Evolutionary conservation across 176 grass and related monocot genomes (phyloP), one percentile per base, ranked within the genome.

Genomic region (Aegilops umbellulata): DNA sequence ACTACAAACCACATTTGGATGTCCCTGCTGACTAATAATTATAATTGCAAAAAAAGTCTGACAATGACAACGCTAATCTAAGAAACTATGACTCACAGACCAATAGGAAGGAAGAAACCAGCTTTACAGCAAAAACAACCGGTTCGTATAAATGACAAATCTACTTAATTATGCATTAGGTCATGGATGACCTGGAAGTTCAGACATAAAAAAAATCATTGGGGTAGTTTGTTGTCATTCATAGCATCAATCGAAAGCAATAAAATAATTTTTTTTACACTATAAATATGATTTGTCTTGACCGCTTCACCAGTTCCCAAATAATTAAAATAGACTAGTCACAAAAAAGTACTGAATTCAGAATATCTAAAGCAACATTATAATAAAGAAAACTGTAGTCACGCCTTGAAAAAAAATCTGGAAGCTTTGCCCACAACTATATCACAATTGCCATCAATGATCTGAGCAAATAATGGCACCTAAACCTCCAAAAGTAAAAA

Each of bases 141-240:
- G 7, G 41, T 57, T 79, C 57, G 10, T 65, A 38, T 55, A 32
- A 38, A 26, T 73, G 71, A 42, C 24, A 60, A 22, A 60, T 46
- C 47, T 61, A 86, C 49, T 82, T 51, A 81, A 55, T 61, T 86
- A 69, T 60, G 63, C 35, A 77, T 81, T 4, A 69, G 27, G 78
- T 53, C 35, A 85, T 75, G 60, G 77, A 85, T 81, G 63, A 86
- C 25, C 46, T 78, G 17, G 23, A 68, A 77, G 36, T 44, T 65
- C 32, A 23, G 80, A 60, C 5, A 38, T 36, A 49, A 73, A 39
- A 81, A 22, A 60, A 83, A 69, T 22, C 49, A 69, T 22, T 31
- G 3, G 49, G 23, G 36, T 65, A 49, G 35, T 58, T n/a, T n/a
- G n/a, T n/a, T n/a, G n/a, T n/a, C n/a, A n/a, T n/a, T n/a, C n/a